These are phyloP conservation scores for Adiantum capillusveneris DNA, from an alignment of 75 land plant species.

Conservation along the genomic window DNA sequence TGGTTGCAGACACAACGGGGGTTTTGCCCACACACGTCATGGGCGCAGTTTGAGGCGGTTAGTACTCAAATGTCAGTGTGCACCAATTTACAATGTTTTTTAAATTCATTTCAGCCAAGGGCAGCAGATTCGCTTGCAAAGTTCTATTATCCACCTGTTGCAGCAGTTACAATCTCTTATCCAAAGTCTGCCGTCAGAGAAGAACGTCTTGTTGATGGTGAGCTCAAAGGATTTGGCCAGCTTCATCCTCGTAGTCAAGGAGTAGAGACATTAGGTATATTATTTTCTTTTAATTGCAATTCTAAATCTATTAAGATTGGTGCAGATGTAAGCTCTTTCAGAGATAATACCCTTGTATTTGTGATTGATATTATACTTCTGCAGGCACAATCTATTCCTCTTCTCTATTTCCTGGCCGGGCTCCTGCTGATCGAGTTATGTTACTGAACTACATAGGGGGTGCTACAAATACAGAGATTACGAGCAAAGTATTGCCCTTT, in stretches of 20 bases:
- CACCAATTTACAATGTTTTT: too few relatives aligned
- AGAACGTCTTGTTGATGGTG: slow-evolving; percentile 81
- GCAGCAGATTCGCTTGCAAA: slow-evolving; percentile 73
- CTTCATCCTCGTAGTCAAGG: slow-evolving; percentile 99
- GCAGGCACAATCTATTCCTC: slow-evolving; percentile 97
- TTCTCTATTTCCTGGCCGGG: slow-evolving; percentile 80
- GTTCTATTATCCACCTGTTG: slow-evolving; percentile 92
- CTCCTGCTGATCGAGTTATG: slow-evolving; percentile 78
- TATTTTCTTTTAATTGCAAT: not conserved
- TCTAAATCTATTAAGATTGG: not conserved
- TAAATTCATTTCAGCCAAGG: slow-evolving; percentile 29
- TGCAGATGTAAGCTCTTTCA: not conserved
- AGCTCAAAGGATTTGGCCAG: slow-evolving; percentile 91
- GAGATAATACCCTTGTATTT: not conserved
- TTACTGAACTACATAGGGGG: slow-evolving; percentile 90
- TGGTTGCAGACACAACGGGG: too few relatives aligned
- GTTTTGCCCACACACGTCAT: too few relatives aligned
- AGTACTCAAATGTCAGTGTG: too few relatives aligned
- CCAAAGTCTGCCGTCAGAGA: slow-evolving; percentile 72
- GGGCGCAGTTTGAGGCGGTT: too few relatives aligned
- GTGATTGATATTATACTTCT: not conserved
- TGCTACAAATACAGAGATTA: slow-evolving; percentile 68
- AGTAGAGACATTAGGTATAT: slow-evolving; percentile 74
- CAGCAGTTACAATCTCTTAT: slow-evolving; percentile 75
- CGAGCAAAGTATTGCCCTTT: slow-evolving; percentile 45